phyloP scores from a whole-genome alignment of 164 flowering plant genomes.

The Kalanchoe fedtschenkoi region DNA sequence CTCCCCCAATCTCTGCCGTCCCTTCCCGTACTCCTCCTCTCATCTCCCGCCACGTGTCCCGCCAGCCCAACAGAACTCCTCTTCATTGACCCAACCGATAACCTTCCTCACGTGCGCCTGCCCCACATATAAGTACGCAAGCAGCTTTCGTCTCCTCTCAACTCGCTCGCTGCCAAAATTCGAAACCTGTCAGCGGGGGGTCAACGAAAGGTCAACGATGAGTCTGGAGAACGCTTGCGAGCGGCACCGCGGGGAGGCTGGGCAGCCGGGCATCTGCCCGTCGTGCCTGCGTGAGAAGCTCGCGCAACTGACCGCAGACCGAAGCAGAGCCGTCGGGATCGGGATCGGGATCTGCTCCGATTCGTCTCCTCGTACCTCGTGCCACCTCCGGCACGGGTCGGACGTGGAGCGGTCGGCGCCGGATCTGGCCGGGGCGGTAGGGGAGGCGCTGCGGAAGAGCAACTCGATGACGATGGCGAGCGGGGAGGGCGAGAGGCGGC shows the following conservation, averaged over 20 bases:
- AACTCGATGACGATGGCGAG: background rate
- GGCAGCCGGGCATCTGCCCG: constrained; percentile 2
- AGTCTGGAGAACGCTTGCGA: background rate
- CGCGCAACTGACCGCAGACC: background rate
- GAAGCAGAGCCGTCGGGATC: background rate
- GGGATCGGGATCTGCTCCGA: background rate
- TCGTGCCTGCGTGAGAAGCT: background rate
- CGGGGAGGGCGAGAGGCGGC: background rate
- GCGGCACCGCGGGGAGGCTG: background rate
- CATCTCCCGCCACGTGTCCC: no score
- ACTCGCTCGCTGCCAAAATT: no score
- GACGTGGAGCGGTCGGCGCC: background rate
- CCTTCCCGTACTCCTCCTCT: background rate
- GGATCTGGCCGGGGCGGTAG: background rate
- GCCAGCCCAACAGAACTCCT: no score
- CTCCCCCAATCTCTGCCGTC: background rate
- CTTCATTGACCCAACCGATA: no score
- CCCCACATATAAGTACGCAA: background rate
- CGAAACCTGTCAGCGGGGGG: no score
- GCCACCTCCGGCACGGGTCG: background rate
- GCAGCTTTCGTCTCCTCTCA: no score
- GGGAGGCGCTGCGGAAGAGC: background rate
- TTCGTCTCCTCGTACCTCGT: background rate
- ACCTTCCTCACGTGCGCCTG: background rate
- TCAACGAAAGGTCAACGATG: background rate